Evolutionary conservation across 768 basidiomycete species (phyloP).

Genomic region (Hortiboletus campestris): DNA sequence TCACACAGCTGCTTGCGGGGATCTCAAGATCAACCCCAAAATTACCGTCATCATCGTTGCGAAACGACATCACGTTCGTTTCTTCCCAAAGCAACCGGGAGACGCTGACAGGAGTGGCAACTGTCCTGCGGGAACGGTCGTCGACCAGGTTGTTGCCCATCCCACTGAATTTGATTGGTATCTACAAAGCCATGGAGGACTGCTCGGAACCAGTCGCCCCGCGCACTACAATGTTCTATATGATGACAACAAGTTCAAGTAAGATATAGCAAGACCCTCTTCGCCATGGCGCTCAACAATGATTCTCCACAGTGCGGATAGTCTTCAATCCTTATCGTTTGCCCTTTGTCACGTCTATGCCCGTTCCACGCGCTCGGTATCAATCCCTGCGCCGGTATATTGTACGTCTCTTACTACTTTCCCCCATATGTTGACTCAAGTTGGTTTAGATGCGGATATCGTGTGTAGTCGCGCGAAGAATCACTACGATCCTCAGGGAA

Average conservation of each 20-base stretch:
- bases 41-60: slow-evolving; percentile 81
- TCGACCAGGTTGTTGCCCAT: slow-evolving; percentile 67
- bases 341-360: slow-evolving; percentile 82
- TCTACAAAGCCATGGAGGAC: slow-evolving; percentile 72
- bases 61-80: slow-evolving; percentile 49
- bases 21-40: slow-evolving; percentile 55
- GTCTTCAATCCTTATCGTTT: slow-evolving; percentile 68
- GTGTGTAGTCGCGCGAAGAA: slow-evolving; percentile 77
- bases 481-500: slow-evolving; percentile 67
- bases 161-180: slow-evolving; percentile 79
- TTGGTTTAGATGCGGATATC: slow-evolving; percentile 64
- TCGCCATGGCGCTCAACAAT: slow-evolving; percentile 5
- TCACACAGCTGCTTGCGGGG: slow-evolving; percentile 56
- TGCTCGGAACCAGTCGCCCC: slow-evolving; percentile 73
- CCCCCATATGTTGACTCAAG: neutral
- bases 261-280: neutral
- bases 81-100: slow-evolving; percentile 46
- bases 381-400: slow-evolving; percentile 80
- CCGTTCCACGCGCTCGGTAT: slow-evolving; percentile 75
- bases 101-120: slow-evolving; percentile 70
- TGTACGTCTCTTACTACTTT: slow-evolving; percentile 43
- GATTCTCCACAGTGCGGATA: slow-evolving; percentile 48
- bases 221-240: slow-evolving; percentile 49
- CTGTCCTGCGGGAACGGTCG: slow-evolving; percentile 73
- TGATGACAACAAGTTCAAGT: slow-evolving; percentile 64